Base-by-base conservation (phyloP, 345 rosid genomes). In the Zanthoxylum bungeanum region DNA sequence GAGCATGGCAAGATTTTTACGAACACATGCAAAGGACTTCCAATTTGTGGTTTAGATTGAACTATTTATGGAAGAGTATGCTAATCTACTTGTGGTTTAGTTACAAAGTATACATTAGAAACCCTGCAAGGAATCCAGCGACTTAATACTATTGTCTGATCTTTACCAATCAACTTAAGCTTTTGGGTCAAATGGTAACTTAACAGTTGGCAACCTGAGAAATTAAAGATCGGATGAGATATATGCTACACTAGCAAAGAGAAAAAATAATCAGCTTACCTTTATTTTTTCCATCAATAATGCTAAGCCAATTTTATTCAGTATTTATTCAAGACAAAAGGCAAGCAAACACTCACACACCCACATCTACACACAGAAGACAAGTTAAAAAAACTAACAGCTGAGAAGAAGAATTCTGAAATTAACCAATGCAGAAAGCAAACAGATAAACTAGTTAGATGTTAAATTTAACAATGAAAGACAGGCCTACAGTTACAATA, bases 391-490 rank as follows among this genome's bases (percentile, higher is more conserved):
- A 71, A 25, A 25, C 17, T 49, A 59, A 19, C 22, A 27, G 31
- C 1, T 9, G 50, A 31, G 6, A 25, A 31, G 30, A 17, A 50
- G 65, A 36, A 49, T 11, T 65, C 28, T 10, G 64, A 52, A 53
- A 19, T 27, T 27, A 37, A 30, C 56, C 68, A 39, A 50, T 39
- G 39, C 30, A 7, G 27, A 71, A 64, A 59, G n/a, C 31, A 65
- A 9, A 59, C 60, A 70, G n/a, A 49, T 21, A 50, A 70, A 49
- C 60, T 12, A 56, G 21, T 36, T 50, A n/a, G 33, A 58, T 39
- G 47, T 40, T 49, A 40, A n/a, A 39, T 37, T 16, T 31, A 37
- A 47, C 5, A 65, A 19, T 24, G 17, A 59, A 36, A 25, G 19
- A 71, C 22, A 70, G 51, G 42, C 36, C 28, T 6, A 24, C 31